Percentiles rank a stretch among this genome's conserved stretches.
Conservation (phyloP, 164 flowering plant species). For the Vitis amurensis region DNA sequence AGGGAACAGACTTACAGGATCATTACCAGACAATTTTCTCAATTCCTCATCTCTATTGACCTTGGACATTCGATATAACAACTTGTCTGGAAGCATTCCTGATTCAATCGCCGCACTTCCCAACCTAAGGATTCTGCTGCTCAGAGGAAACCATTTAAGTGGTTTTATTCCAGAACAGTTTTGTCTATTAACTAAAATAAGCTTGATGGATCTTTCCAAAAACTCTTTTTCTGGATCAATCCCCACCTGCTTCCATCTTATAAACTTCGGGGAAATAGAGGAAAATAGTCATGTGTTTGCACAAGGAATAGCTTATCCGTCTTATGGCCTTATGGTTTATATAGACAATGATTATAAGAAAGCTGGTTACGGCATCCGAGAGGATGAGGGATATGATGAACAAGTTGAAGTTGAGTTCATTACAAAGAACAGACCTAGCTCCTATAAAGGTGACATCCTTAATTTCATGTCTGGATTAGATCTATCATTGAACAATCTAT, state of each 20-base stretch:
- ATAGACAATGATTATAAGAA: neutral
- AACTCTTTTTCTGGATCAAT: constrained; percentile 2
- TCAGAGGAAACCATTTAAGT: constrained; percentile 2
- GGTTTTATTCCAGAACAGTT: constrained; percentile 3
- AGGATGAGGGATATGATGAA: neutral
- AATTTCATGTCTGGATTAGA: constrained; percentile 14
- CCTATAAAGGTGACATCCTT: constrained; percentile 3
- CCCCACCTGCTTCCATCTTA: constrained; percentile 1
- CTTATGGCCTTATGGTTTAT: neutral
- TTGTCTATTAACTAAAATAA: neutral
- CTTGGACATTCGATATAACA: constrained; percentile 1
- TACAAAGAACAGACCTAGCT: neutral
- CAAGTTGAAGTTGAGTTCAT: neutral
- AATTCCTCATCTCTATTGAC: neutral
- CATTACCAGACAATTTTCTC: neutral
- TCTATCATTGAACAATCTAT: constrained; percentile 7
- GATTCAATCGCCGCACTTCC: neutral
- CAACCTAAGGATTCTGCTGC: neutral
- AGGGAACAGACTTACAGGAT: neutral
- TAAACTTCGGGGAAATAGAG: neutral
- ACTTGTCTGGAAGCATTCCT: constrained; percentile 4
- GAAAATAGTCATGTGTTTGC: neutral
- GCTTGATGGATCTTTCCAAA: constrained; percentile 8
- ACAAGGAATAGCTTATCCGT: neutral
- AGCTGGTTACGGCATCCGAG: neutral